These are phyloP conservation scores for Xylariaceae sp. DNA, from an alignment of 2,329 filamentous ascomycete species.

Conservation along the genomic window DNA sequence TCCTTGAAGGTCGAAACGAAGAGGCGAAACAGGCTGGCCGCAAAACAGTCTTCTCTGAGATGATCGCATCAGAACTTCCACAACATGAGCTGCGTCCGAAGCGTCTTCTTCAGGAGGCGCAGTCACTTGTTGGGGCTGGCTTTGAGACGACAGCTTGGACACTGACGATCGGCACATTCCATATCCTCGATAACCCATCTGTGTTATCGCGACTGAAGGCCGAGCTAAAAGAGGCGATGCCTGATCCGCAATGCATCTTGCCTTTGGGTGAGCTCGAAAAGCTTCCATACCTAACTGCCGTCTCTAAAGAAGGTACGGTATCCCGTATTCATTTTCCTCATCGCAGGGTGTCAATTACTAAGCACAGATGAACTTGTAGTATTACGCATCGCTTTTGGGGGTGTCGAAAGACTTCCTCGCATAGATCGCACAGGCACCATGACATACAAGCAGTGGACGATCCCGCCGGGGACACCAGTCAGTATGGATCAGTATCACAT, in stretches of 20 bases:
- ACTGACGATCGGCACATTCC: conserved; percentile 18
- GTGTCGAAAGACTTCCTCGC: conserved; percentile 23
- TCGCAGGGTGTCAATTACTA: no score
- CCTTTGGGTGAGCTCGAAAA: conserved; percentile 26
- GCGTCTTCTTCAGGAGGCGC: conserved; percentile 21
- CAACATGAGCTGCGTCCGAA: conserved; percentile 1
- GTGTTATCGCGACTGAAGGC: conserved; percentile 1
- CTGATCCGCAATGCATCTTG: conserved; percentile 16
- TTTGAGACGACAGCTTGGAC: conserved; percentile 37
- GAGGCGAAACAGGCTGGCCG: no score
- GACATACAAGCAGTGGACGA: conserved; percentile 21
- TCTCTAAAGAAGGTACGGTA: conserved; percentile 8
- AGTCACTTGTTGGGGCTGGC: conserved; percentile 28
- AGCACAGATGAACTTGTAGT: background rate
- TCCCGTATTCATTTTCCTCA: no score
- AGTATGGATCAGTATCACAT: conserved; percentile 31
- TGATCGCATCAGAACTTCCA: conserved; percentile 5
- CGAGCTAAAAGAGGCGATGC: conserved; percentile 21
- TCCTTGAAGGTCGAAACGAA: no score
- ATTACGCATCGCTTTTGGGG: conserved; percentile 24
- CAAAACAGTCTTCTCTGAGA: conserved; percentile 20
- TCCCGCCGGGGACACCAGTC: conserved; percentile 24
- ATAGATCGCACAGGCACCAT: conserved; percentile 14
- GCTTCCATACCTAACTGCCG: conserved; percentile 19
- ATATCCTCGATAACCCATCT: conserved; percentile 19